Conservation (phyloP, 192 early-diverging fungal species). For the Coemansia sp. region DNA sequence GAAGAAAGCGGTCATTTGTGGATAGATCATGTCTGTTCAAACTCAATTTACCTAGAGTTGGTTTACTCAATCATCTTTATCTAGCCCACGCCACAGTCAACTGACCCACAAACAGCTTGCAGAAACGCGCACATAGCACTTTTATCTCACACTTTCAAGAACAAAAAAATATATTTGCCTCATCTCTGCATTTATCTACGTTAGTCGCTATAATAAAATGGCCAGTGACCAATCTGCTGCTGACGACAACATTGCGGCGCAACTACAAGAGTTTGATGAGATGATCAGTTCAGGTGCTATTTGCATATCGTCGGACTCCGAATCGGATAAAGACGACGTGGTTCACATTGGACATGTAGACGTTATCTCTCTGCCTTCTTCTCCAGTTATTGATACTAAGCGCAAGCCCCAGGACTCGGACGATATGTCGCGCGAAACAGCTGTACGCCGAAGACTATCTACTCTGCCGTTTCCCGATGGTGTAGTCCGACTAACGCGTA, state of each 20-base stretch:
- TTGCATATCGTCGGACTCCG: slow-evolving; percentile 26
- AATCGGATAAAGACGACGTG: not conserved
- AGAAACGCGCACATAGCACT: not conserved
- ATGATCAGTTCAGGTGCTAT: slow-evolving; percentile 24
- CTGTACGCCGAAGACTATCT: not conserved
- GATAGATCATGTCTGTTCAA: not conserved
- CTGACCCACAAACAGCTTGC: slow-evolving; percentile 2
- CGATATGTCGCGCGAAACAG: not conserved
- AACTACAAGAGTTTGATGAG: slow-evolving; percentile 29
- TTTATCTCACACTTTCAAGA: not conserved
- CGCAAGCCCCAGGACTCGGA: not conserved
- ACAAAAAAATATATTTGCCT: not conserved
- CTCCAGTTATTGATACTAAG: not conserved
- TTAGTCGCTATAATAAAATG: not conserved
- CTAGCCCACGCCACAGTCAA: not conserved
- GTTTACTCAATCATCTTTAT: too few relatives aligned
- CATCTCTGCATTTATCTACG: not conserved
- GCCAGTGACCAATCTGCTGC: not conserved
- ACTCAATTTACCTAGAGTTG: not conserved
- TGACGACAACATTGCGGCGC: slow-evolving; percentile 12
- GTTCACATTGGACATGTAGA: not conserved
- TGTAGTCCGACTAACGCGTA: slow-evolving; percentile 17
- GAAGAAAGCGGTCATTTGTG: not conserved
- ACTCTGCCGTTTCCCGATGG: slow-evolving; percentile 30
- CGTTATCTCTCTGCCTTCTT: not conserved